Evolutionary conservation across 148 eudicot species (phyloP), one percentile per base, ranked within the genome.

Genomic region (Bassia scoparia): DNA sequence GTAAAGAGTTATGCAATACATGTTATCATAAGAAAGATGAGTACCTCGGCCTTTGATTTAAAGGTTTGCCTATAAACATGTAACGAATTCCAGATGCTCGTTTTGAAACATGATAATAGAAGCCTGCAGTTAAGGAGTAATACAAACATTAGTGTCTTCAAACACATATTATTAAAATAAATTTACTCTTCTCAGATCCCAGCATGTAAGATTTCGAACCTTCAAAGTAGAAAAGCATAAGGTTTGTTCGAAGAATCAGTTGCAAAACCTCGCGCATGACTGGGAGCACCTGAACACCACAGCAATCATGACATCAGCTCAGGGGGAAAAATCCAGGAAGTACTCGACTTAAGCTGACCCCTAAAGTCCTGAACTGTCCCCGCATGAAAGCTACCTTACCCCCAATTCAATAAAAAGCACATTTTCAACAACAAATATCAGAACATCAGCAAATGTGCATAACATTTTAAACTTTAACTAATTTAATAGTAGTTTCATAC

Each of bases 181-280:
- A 61, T 35, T 23, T 14, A n/a, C n/a, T 63, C 5, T 50, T 35
- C 64, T 50, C 58, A 60, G 48, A 74, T 38, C 59, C 35, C 44
- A 72, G 64, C 21, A 63, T 35, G 61, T 60, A 29, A 64, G 43
- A 38, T 20, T 53, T 7, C 56, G 79, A 70, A 96, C 99, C 99
- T 96, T 96, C 97, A 78, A 96, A 96, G 86, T 96, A 96, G 83
- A 96, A 96, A 81, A 96, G 85, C 99, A 96, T 96, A 52, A 96
- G 92, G 75, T 96, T 96, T 54, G 96, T 77, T 43, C 97, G 96
- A 76, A 92, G 85, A 83, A 90, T 67, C 85, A 92, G 75, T 80
- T 87, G 93, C 77, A 90, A 84, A 71, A 83, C 50, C 71, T 96
- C 97, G 35, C 94, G 94, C 50, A 82, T 94, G 43, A 86, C 72